Percentiles rank a stretch among this genome's conserved stretches.
phyloP scores from a whole-genome alignment of 495 filamentous ascomycete species.

The Podospora fimiseda region DNA sequence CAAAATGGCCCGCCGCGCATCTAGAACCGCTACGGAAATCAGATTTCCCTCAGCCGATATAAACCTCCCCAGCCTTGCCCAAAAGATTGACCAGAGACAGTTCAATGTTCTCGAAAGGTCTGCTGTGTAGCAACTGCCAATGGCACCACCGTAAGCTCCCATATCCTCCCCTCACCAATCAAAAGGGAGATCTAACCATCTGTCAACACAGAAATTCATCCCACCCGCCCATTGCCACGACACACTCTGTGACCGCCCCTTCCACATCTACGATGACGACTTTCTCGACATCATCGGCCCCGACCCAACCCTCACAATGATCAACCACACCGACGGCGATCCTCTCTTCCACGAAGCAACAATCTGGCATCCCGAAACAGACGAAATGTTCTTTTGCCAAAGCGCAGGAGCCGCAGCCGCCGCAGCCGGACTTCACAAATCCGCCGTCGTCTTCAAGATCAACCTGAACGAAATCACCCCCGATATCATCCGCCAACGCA shows the following conservation, averaged over 20 bases:
- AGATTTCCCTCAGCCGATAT: no score
- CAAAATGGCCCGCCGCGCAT: no score
- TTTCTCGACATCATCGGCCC: slow-evolving; percentile 38
- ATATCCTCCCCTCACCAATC: no score
- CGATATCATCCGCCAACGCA: slow-evolving; percentile 30
- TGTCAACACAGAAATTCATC: no score
- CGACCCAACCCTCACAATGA: slow-evolving; percentile 39
- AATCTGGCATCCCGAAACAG: slow-evolving; percentile 43
- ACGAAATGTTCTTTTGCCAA: slow-evolving; percentile 50
- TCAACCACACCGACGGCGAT: slow-evolving; percentile 32
- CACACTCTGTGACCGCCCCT: slow-evolving; percentile 28
- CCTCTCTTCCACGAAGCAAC: slow-evolving; percentile 48
- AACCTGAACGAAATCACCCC: slow-evolving; percentile 34
- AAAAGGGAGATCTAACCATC: no score
- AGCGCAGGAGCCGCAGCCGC: slow-evolving; percentile 41
- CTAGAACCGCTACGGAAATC: no score
- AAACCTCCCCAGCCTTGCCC: no score
- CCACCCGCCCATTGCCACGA: no score
- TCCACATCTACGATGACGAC: slow-evolving; percentile 42
- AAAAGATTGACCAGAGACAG: no score
- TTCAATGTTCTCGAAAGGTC: no score
- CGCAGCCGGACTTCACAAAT: slow-evolving; percentile 46
- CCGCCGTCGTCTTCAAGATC: slow-evolving; percentile 45
- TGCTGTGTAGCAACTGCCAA: no score
- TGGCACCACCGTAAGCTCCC: no score